Conservation (phyloP, 2,329 filamentous ascomycete species). For the Fusarium sp. region DNA sequence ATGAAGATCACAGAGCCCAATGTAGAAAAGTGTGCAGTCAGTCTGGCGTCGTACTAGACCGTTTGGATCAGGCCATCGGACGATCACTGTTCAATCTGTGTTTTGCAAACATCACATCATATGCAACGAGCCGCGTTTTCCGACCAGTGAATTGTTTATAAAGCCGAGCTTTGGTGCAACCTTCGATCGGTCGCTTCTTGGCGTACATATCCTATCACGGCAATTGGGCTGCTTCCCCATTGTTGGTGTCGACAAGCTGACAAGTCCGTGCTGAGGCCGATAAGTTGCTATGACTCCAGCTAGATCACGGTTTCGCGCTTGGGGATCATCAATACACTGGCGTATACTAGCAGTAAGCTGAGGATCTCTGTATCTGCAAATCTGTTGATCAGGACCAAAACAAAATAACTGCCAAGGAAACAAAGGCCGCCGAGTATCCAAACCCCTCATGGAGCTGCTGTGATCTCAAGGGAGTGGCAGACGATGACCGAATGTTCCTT, state of each 20-base stretch:
- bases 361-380: neutral
- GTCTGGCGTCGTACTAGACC: conserved; percentile 4
- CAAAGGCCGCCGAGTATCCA: neutral
- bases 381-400: neutral
- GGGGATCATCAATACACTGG: neutral
- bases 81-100: neutral
- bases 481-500: neutral
- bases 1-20: conserved; percentile 9
- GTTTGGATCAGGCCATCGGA: conserved; percentile 11
- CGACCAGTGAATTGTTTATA: conserved; percentile 1
- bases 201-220: neutral
- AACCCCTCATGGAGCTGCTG: neutral
- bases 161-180: conserved; percentile 1
- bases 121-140: neutral
- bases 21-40: neutral
- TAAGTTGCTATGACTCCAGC: neutral
- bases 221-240: neutral
- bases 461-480: neutral
- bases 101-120: neutral
- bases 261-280: neutral
- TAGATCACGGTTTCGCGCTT: neutral
- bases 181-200: neutral
- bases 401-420: neutral
- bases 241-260: conserved; percentile 2
- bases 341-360: neutral